Conservation (phyloP, 2,329 filamentous ascomycete genomes). For the Cephalotrichum gorgonifer region DNA sequence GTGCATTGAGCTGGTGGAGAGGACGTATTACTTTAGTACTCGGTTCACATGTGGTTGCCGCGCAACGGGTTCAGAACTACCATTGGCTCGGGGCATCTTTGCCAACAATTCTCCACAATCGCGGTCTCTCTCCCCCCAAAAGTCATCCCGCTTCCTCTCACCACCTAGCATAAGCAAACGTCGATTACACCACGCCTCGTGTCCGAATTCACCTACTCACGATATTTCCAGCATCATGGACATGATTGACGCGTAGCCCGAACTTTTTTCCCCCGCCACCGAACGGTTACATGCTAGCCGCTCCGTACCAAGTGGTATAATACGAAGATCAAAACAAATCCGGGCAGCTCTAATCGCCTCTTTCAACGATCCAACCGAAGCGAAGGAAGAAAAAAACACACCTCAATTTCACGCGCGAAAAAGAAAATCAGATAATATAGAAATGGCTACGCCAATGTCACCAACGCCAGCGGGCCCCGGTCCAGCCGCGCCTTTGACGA, state of each 20-base stretch:
- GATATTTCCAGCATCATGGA: constrained; percentile 2
- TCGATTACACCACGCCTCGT: constrained; percentile 1
- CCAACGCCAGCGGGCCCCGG: constrained; percentile 42
- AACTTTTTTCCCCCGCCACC: constrained; percentile 1
- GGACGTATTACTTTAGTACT: no score
- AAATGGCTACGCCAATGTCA: constrained; percentile 39
- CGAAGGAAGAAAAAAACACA: not conserved
- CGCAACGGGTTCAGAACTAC: not conserved
- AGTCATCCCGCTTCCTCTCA: constrained; percentile 6
- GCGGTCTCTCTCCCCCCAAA: constrained; percentile 3
- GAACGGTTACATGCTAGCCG: not conserved
- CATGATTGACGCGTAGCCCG: constrained; percentile 5
- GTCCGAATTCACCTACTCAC: not conserved
- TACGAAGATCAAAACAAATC: not conserved
- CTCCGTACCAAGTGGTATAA: not conserved
- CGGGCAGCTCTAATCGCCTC: no score
- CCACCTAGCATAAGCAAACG: not conserved
- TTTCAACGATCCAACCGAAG: not conserved
- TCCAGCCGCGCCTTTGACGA: constrained; percentile 31
- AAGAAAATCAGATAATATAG: not conserved
- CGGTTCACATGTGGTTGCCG: no score
- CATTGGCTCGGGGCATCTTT: constrained; percentile 4
- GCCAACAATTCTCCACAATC: constrained; percentile 16
- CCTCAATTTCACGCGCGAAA: not conserved
- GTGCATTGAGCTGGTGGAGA: no score